phyloP scores from a whole-genome alignment of 148 eudicot species.

The Persicaria maculosa region DNA sequence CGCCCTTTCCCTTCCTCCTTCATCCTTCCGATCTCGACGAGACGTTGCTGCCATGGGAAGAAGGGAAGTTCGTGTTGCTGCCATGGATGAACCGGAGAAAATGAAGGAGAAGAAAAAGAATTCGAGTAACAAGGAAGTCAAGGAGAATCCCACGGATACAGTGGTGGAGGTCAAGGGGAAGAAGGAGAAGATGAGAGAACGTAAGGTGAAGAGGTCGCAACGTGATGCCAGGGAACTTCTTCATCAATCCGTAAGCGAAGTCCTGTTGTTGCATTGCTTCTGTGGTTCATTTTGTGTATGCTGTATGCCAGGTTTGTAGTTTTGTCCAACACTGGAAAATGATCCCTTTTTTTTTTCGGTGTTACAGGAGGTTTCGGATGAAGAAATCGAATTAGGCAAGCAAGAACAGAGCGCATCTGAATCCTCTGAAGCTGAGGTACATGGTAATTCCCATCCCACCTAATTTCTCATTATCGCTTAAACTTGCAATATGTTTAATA shows the following conservation, averaged over 20 bases:
- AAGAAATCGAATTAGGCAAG: slow-evolving; percentile 9
- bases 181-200: not conserved
- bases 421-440: slow-evolving; percentile 44
- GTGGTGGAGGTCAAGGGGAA: not conserved
- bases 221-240: slow-evolving; percentile 8
- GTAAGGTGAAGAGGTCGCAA: slow-evolving; percentile 10
- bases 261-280: not conserved
- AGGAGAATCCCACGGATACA: not conserved
- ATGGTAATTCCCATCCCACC: slow-evolving; percentile 26
- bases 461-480: not conserved
- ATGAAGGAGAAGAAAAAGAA: not conserved
- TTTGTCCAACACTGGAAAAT: not conserved
- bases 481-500: not conserved
- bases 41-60: not conserved
- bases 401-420: slow-evolving; percentile 16
- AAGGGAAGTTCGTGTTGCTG: not conserved
- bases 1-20: not conserved
- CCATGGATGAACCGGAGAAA: not conserved
- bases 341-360: not conserved
- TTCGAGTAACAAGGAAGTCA: not conserved
- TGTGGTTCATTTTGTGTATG: not conserved
- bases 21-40: not conserved
- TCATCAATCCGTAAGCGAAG: slow-evolving; percentile 9
- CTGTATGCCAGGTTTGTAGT: not conserved
- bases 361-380: slow-evolving; percentile 5